Evolutionary conservation across 2,329 filamentous ascomycete species (phyloP).

Genomic region (Pseudogymnoascus sp.): DNA sequence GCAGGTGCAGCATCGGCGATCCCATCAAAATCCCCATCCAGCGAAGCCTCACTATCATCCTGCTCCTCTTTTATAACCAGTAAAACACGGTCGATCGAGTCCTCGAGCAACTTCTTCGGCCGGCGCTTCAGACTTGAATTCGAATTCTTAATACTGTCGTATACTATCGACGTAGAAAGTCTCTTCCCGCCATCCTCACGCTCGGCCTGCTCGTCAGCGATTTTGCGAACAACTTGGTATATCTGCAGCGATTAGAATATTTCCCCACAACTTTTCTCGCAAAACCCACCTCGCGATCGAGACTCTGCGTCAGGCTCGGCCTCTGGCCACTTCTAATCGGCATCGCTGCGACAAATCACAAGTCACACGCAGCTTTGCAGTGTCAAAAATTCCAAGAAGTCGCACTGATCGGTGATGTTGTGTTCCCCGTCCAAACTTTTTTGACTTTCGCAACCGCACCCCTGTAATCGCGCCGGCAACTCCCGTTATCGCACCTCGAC

Average conservation of each 20-base stretch:
- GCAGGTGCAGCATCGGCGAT: constrained; percentile 32
- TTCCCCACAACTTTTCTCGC: constrained; percentile 11
- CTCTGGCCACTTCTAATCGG: constrained; percentile 27
- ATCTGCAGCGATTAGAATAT: constrained; percentile 39
- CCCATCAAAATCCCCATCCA: constrained; percentile 45
- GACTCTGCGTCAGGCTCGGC: constrained; percentile 44
- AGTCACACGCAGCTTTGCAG: not conserved
- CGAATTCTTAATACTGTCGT: constrained; percentile 73
- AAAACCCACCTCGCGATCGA: constrained; percentile 54
- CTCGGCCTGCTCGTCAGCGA: constrained; percentile 59
- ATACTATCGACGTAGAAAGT: constrained; percentile 57
- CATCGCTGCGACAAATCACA: not conserved
- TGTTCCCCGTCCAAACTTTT: constrained; percentile 2
- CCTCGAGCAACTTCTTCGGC: constrained; percentile 75
- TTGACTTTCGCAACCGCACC: not conserved
- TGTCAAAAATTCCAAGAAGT: not conserved
- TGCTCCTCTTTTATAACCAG: constrained; percentile 59
- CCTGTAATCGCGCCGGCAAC: constrained; percentile 1
- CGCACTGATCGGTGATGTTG: not conserved
- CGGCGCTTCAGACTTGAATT: constrained; percentile 81
- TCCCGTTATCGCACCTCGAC: constrained; percentile 14
- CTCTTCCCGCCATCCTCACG: constrained; percentile 40
- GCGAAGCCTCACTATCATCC: constrained; percentile 39
- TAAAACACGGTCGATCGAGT: constrained; percentile 77
- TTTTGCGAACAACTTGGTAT: constrained; percentile 71